Conservation (phyloP, 306 rosid species). For the Inga oerstediana region DNA sequence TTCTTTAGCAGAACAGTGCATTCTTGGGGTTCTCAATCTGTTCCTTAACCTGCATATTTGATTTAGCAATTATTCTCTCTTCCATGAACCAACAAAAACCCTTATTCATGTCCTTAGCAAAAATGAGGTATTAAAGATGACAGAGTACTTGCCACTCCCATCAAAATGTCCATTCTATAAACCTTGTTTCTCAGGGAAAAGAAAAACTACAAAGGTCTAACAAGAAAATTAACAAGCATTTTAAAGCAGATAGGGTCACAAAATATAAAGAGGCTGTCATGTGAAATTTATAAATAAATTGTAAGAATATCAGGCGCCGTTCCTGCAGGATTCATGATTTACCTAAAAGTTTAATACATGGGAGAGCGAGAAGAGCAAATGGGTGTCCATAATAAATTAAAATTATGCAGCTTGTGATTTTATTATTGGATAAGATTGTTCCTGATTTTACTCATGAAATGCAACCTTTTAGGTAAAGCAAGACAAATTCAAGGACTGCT, state of each 20-base stretch:
- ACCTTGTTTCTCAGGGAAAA: not conserved
- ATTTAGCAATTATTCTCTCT: slow-evolving; percentile 15
- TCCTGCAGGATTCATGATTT: not conserved
- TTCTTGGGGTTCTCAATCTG: slow-evolving; percentile 6
- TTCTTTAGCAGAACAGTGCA: not conserved
- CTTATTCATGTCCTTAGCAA: not conserved
- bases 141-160: slow-evolving; percentile 1
- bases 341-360: not conserved
- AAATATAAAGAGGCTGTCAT: not conserved
- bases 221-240: not conserved
- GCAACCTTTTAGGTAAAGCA: slow-evolving; percentile 29
- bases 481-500: slow-evolving; percentile 36
- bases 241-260: not conserved
- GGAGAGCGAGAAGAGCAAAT: not conserved
- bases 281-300: not conserved
- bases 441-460: slow-evolving; percentile 15
- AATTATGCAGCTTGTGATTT: not conserved
- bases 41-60: not conserved
- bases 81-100: not conserved
- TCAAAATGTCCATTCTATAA: not conserved
- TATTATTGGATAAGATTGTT: slow-evolving; percentile 20
- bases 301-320: not conserved
- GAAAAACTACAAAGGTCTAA: not conserved
- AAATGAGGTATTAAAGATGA: not conserved
- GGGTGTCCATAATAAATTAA: not conserved